Percentiles rank a stretch among this genome's conserved stretches.
Conservation (phyloP, 768 basidiomycete species). For the Agrocybe praecox region DNA sequence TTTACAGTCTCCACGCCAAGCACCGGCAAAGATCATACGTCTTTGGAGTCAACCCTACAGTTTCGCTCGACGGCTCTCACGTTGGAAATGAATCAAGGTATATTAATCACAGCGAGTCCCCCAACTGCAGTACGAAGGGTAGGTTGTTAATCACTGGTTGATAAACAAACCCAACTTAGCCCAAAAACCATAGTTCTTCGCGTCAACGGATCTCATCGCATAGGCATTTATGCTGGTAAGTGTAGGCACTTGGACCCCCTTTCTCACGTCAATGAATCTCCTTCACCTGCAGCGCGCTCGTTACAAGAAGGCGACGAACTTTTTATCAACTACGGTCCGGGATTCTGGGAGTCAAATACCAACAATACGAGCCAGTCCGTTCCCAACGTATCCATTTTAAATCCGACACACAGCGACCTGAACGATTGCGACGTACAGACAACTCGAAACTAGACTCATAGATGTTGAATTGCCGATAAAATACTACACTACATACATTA, state of each 20-base stretch:
- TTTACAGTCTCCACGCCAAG: conserved; percentile 35
- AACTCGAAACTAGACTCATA: not conserved
- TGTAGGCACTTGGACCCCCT: conserved; percentile 17
- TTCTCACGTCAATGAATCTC: not conserved
- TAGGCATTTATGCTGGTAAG: conserved; percentile 61
- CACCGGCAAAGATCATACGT: conserved; percentile 64
- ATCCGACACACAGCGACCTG: not conserved
- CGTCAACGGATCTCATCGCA: conserved; percentile 69
- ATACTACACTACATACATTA: not conserved
- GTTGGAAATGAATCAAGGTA: conserved; percentile 69
- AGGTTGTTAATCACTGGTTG: conserved; percentile 10
- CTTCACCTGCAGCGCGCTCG: conserved; percentile 31
- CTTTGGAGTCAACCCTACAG: conserved; percentile 50
- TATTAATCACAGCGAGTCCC: conserved; percentile 54
- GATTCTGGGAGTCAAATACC: conserved; percentile 32
- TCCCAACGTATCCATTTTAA: not conserved
- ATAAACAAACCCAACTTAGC: too few relatives aligned
- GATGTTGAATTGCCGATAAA: not conserved
- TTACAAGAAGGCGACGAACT: conserved; percentile 50
- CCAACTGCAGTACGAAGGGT: conserved; percentile 54
- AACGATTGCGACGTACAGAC: conserved; percentile 7
- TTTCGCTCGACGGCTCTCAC: conserved; percentile 55
- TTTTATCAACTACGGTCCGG: conserved; percentile 58
- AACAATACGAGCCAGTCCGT: not conserved
- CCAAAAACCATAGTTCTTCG: conserved; percentile 41